Percentiles rank a stretch among this genome's conserved stretches.
Conservation (phyloP, 345 rosid genomes). For the Eucalyptus marginata region DNA sequence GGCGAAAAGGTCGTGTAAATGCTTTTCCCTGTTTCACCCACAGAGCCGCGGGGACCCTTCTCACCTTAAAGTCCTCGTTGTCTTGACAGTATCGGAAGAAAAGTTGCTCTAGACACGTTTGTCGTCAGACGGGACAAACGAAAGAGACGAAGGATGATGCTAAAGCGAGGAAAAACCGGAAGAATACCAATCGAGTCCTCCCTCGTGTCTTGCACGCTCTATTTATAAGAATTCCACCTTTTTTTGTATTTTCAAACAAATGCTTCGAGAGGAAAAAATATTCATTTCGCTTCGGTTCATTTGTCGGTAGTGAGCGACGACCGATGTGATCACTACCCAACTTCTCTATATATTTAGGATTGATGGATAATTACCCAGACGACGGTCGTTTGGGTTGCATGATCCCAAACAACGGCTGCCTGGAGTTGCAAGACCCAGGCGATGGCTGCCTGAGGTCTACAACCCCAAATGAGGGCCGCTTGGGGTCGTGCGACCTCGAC, state of each 20-base stretch:
- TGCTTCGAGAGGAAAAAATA: not conserved
- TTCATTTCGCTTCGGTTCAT: not conserved
- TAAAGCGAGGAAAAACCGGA: not conserved
- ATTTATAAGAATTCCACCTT: not conserved
- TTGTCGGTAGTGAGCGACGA: not conserved
- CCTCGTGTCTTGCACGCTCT: not conserved
- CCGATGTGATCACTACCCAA: not conserved
- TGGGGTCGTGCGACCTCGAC: accelerated
- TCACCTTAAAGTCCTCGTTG: not conserved
- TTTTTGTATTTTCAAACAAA: not conserved
- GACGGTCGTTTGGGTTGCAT: accelerated
- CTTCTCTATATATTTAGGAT: too few relatives aligned
- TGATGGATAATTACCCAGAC: accelerated
- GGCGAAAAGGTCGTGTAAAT: not conserved
- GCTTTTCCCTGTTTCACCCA: not conserved
- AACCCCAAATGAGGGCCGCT: accelerated
- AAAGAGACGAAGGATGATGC: not conserved
- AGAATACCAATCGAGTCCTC: not conserved
- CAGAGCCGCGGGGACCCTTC: not conserved
- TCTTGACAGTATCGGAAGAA: not conserved
- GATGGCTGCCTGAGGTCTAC: too few relatives aligned
- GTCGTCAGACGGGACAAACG: not conserved
- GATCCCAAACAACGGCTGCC: too few relatives aligned
- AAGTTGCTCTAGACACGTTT: not conserved
- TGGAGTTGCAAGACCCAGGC: too few relatives aligned